Percentiles rank a stretch among this genome's conserved stretches.
Evolutionary conservation across 345 rosid genomes (phyloP).

Genomic region (thale cress (Arabidopsis thaliana)): TAIR10.1 NC_003071.7:18309501-18310000

Average conservation of each 20-base stretch:
- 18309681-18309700: conserved; percentile 60
- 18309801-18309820: neutral
- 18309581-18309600: conserved; percentile 76
- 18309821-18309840: conserved; percentile 58
- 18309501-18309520: conserved; percentile 74
- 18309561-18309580: conserved; percentile 72
- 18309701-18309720: conserved; percentile 13
- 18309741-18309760: neutral
- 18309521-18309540: conserved; percentile 63
- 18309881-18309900: neutral
- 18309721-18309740: neutral
- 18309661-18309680: conserved; percentile 77
- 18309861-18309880: neutral
- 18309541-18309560: conserved; percentile 56
- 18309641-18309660: conserved; percentile 55
- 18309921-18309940: neutral
- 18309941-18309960: too few relatives aligned
- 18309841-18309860: neutral
- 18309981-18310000: conserved; percentile 84
- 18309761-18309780: neutral
- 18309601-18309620: conserved; percentile 68
- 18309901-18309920: neutral
- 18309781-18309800: neutral
- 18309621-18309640: conserved; percentile 78
- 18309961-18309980: conserved; percentile 34